These are phyloP conservation scores for Aureobasidium leucospermi DNA, from an alignment of 2,329 filamentous ascomycete species.

Conservation along the genomic window DNA sequence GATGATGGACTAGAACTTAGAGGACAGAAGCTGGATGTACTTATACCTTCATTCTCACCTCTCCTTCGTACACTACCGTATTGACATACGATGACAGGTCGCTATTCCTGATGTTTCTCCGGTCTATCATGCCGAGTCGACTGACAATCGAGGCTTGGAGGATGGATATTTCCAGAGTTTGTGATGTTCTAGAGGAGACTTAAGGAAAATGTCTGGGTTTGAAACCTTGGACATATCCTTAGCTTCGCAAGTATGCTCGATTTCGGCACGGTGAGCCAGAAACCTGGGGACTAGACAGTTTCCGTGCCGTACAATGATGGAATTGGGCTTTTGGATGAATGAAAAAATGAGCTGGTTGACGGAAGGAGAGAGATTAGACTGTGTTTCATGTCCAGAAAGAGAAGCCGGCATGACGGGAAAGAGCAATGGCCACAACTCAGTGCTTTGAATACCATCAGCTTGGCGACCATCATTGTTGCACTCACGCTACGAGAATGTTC, in stretches of 20 bases:
- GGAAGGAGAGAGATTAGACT: background rate
- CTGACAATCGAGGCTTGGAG: background rate
- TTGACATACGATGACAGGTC: background rate
- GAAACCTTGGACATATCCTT: conserved; percentile 1
- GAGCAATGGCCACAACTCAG: background rate
- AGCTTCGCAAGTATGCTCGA: background rate
- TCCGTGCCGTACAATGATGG: background rate
- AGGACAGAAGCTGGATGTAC: background rate
- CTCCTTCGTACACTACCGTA: background rate
- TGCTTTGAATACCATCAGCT: background rate
- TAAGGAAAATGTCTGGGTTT: background rate
- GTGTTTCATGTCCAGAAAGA: conserved; percentile 12
- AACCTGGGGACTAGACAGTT: background rate
- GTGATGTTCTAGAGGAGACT: background rate
- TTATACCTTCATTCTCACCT: conserved; percentile 1
- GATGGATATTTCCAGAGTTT: background rate
- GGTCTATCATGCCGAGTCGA: background rate
- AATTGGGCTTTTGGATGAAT: background rate
- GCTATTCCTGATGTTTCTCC: background rate
- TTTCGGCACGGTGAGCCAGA: background rate
- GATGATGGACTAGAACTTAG: background rate
- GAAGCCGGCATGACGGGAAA: background rate
- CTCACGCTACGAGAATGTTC: background rate
- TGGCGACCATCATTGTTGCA: background rate
- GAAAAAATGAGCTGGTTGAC: conserved; percentile 1